These are phyloP conservation scores for Phytophthora ramorum DNA, from an alignment of 352 stramenopile genomes.

Conservation along the genomic window DNA sequence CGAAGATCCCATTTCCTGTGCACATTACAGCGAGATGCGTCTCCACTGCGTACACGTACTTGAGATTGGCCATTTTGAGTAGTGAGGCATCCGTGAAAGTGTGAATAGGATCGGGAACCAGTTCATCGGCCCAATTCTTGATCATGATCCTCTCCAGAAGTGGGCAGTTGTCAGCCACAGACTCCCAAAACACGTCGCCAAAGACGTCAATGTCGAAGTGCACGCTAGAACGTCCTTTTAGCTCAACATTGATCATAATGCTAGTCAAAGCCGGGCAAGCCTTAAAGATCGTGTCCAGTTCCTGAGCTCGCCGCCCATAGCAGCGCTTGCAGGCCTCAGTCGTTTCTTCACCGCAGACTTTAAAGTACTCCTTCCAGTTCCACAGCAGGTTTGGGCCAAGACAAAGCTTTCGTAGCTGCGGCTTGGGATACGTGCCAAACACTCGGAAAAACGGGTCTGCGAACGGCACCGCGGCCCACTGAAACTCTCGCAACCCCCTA, in stretches of 20 bases:
- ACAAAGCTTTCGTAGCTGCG: constrained; percentile 17
- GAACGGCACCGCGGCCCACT: constrained; percentile 32
- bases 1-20: constrained; percentile 6
- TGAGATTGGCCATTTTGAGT: not conserved
- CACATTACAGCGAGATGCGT: not conserved
- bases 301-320: constrained; percentile 11
- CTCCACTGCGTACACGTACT: not conserved
- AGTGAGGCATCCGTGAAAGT: not conserved
- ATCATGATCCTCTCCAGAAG: constrained; percentile 18
- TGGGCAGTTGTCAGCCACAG: not conserved
- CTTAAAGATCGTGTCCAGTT: not conserved
- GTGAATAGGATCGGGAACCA: constrained; percentile 25
- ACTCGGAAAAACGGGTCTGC: constrained; percentile 39
- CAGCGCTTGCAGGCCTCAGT: too few relatives aligned
- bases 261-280: not conserved
- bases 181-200: constrained; percentile 22
- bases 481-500: constrained; percentile 22
- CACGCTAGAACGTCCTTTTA: too few relatives aligned
- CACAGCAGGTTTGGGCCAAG: constrained; percentile 36
- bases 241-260: not conserved
- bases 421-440: constrained; percentile 37
- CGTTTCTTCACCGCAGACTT: too few relatives aligned
- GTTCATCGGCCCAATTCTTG: constrained; percentile 7
- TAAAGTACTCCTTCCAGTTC: constrained; percentile 38
- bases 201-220: not conserved